These are phyloP conservation scores for Euphorbia tirucalli DNA, from an alignment of 345 rosid species.

Conservation along the genomic window DNA sequence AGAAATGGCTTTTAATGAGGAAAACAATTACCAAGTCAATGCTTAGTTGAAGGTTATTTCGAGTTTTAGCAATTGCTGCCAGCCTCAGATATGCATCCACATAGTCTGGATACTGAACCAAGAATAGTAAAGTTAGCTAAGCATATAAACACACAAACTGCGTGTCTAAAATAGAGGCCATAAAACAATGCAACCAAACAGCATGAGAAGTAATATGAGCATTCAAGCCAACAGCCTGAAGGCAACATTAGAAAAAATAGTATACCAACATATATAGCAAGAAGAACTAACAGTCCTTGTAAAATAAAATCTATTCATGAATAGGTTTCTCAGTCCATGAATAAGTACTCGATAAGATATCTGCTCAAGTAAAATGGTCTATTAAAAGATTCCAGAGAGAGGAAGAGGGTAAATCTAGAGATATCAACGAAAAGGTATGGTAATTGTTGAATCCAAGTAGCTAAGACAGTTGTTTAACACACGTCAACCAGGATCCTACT, in stretches of 20 bases:
- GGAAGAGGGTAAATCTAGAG: neutral
- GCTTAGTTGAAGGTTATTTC: slow-evolving; percentile 82
- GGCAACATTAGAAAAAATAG: neutral
- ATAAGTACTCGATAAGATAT: neutral
- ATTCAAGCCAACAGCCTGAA: neutral
- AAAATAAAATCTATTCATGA: neutral
- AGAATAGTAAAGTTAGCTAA: slow-evolving; percentile 16
- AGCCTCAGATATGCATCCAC: slow-evolving; percentile 93
- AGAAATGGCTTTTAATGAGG: neutral
- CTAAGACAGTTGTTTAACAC: neutral
- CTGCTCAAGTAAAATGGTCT: too few relatives aligned
- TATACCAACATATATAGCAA: neutral
- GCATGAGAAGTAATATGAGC: neutral
- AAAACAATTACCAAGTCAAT: slow-evolving; percentile 77
- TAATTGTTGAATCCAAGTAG: neutral
- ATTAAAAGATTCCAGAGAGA: neutral
- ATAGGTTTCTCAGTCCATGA: too few relatives aligned
- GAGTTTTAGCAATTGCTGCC: slow-evolving; percentile 85
- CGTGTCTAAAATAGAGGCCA: slow-evolving; percentile 1
- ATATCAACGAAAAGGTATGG: neutral
- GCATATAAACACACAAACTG: neutral
- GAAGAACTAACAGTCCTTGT: neutral
- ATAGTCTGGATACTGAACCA: slow-evolving; percentile 78
- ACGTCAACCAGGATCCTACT: neutral
- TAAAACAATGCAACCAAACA: neutral